phyloP scores from a whole-genome alignment of 2,329 filamentous ascomycete genomes.

The Teratosphaeria epicoccoides region DNA sequence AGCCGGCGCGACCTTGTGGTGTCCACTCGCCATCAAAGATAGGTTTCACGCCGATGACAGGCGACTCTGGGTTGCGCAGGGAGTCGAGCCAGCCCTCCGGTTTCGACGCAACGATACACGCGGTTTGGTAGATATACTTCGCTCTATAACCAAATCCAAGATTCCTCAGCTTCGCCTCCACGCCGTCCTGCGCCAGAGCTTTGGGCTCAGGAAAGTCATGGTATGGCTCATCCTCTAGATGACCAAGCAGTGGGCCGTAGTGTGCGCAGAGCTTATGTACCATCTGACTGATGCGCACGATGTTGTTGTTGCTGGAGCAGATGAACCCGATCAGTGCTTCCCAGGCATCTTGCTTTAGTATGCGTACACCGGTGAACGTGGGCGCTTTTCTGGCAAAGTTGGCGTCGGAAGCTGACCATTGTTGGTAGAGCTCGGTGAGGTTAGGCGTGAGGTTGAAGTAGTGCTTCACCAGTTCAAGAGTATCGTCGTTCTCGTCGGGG shows the following conservation, averaged over 20 bases:
- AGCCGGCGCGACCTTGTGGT: slow-evolving; percentile 50
- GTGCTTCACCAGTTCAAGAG: slow-evolving; percentile 60
- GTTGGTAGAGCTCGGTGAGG: slow-evolving; percentile 62
- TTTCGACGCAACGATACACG: slow-evolving; percentile 61
- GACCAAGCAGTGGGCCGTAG: slow-evolving; percentile 68
- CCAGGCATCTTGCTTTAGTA: slow-evolving; percentile 91
- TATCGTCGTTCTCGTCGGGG: slow-evolving; percentile 52
- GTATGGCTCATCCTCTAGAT: slow-evolving; percentile 53
- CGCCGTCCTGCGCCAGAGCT: slow-evolving; percentile 59
- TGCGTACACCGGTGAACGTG: slow-evolving; percentile 80
- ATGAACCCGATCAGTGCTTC: slow-evolving; percentile 90
- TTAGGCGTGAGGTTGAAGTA: slow-evolving; percentile 84
- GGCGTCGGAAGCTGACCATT: slow-evolving; percentile 75
- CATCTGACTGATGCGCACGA: slow-evolving; percentile 90
- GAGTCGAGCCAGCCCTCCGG: slow-evolving; percentile 61
- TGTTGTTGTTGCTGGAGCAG: slow-evolving; percentile 98
- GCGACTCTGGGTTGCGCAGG: slow-evolving; percentile 66
- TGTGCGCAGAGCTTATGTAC: slow-evolving; percentile 80
- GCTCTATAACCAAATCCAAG: slow-evolving; percentile 92
- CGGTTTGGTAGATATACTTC: slow-evolving; percentile 83
- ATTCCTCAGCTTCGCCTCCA: slow-evolving; percentile 68
- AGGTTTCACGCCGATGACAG: slow-evolving; percentile 43
- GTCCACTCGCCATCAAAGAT: slow-evolving; percentile 38
- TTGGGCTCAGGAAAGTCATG: slow-evolving; percentile 78
- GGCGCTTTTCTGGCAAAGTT: slow-evolving; percentile 85